phyloP scores from a whole-genome alignment of 345 rosid genomes.

The Rhodamnia argentea region DNA sequence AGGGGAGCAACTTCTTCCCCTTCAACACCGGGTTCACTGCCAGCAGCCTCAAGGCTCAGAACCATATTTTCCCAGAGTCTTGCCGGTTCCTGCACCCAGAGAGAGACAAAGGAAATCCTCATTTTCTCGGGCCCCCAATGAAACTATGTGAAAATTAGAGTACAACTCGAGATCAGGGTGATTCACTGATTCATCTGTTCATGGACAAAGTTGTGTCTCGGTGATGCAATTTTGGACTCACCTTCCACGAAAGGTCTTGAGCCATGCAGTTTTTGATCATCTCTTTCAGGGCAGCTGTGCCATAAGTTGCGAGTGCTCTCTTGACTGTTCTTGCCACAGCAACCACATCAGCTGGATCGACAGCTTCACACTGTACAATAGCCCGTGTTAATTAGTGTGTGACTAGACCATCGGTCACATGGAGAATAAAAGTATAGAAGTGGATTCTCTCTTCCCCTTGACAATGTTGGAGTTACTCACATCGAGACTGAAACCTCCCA shows the following conservation, averaged over 20 bases:
- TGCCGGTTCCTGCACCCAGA: slow-evolving; percentile 63
- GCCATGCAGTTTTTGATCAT: slow-evolving; percentile 88
- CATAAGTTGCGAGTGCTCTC: slow-evolving; percentile 53
- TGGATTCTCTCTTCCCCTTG: background rate
- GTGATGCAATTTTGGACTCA: slow-evolving; percentile 11
- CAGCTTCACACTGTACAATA: slow-evolving; percentile 53
- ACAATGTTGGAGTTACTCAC: slow-evolving; percentile 20
- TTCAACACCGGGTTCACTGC: slow-evolving; percentile 50
- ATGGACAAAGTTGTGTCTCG: background rate
- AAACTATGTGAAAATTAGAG: background rate
- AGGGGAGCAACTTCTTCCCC: slow-evolving; percentile 88
- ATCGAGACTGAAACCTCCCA: slow-evolving; percentile 67
- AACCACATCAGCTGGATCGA: slow-evolving; percentile 71
- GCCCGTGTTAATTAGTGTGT: background rate
- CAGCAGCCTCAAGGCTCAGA: slow-evolving; percentile 44
- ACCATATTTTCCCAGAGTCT: slow-evolving; percentile 63
- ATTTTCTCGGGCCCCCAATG: background rate
- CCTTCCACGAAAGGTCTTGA: slow-evolving; percentile 96
- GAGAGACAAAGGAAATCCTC: background rate
- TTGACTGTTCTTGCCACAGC: slow-evolving; percentile 44
- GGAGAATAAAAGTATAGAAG: background rate
- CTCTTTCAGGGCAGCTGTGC: slow-evolving; percentile 50
- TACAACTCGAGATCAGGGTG: background rate
- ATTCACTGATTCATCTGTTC: background rate
- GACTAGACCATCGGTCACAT: background rate